Conservation (phyloP, 352 stramenopile species). For the Globisporangium solare region DNA sequence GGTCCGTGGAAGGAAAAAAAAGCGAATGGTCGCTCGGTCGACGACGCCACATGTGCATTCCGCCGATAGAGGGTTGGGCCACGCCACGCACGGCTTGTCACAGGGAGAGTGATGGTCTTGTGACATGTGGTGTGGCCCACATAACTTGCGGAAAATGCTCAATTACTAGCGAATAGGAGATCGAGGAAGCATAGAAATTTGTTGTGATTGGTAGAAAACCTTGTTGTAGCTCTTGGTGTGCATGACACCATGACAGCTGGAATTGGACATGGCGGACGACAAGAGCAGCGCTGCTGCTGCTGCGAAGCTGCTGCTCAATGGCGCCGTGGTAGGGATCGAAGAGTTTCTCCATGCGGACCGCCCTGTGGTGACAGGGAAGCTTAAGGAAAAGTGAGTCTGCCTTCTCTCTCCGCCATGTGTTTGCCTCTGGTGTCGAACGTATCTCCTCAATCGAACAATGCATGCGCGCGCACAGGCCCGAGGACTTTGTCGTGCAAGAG, state of each 20-base stretch:
- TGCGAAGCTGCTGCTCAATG: neutral
- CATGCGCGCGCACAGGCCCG: conserved; percentile 18
- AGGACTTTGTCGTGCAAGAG: conserved; percentile 74
- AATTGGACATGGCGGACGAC: neutral
- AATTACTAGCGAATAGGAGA: neutral
- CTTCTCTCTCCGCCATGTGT: neutral
- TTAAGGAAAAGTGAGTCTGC: conserved; percentile 46
- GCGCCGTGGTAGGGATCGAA: conserved; percentile 38
- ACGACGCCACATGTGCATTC: conserved; percentile 5
- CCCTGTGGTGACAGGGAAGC: conserved; percentile 18
- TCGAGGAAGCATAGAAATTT: too few species aligned
- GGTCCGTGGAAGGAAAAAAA: neutral
- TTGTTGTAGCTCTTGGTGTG: too few species aligned
- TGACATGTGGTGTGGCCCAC: neutral
- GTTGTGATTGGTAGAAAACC: neutral
- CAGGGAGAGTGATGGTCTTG: neutral
- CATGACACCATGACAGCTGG: too few species aligned
- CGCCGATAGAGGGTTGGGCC: conserved; percentile 5
- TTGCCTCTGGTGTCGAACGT: too few species aligned
- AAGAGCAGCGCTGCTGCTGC: neutral
- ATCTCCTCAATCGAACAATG: neutral
- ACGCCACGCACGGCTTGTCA: neutral
- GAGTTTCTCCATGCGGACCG: conserved; percentile 28
- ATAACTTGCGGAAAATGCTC: neutral
- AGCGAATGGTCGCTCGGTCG: neutral